Evolutionary conservation across 2,329 filamentous ascomycete species (phyloP), one percentile per base, ranked within the genome.

Genomic region (Alternaria solani): DNA sequence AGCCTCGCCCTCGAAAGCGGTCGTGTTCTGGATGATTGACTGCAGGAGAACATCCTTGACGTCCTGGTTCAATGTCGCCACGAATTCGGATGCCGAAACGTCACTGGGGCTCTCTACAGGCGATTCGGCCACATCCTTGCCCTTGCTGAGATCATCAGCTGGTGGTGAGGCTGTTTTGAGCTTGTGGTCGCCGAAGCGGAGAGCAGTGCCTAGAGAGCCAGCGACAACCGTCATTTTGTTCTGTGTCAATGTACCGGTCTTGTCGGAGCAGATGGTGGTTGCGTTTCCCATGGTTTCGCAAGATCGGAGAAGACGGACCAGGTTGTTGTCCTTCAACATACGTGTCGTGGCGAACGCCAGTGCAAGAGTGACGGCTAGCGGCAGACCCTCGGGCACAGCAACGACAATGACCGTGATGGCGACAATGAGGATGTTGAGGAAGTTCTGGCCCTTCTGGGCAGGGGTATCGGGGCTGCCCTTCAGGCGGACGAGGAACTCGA

Each of bases 401-500:
- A 90, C 88, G 20, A 90, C 88, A 43, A 90, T 84, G 39, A 90
- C 87, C 4, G 88, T 90, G 46, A 90, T 86, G 36, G 87, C 85
- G 28, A 87, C 85, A 57, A 90, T 89, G 46, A 89, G 82, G 47
- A 89, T 88, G 28, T 85, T 81, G 63, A 89, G 77, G 72, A 89
- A 89, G 51, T 84, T 84, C 71, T 94, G 91, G 8, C 91, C 93
- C 80, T 96, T 97, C 54, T 88, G 78, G 3, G 91, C 88, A 3
- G 92, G 84, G 0, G 85, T 84, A 2, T 80, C 80, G 4, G 73
- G 65, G 59, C 86, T 83, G 18, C 79, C 70, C 3, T 85, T 84
- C 3, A 97, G 85, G 12, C 87, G 81, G 48, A 89, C 92, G 9
- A 95, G 82, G 74, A 96, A 97, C 70, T 93, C 87, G 80, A 97